Conservation (phyloP, 257 asterid species). For the Echites panduratus region DNA sequence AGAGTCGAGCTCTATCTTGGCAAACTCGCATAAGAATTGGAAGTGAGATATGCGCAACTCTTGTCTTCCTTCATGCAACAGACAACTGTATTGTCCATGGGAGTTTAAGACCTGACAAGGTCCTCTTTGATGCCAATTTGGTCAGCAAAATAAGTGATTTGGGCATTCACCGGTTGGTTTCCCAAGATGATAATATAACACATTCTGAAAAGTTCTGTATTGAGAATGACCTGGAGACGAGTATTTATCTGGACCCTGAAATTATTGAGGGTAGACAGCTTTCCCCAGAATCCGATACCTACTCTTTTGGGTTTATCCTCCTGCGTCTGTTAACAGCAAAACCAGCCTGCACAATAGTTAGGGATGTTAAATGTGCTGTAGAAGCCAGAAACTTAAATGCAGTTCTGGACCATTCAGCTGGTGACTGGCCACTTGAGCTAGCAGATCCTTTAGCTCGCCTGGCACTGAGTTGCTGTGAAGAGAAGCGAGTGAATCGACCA, state of each 20-base stretch:
- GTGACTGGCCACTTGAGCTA: slow-evolving; percentile 72
- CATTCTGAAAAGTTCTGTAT: slow-evolving; percentile 8
- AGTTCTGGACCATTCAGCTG: slow-evolving; percentile 66
- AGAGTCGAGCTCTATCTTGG: slow-evolving; percentile 60
- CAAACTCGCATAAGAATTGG: slow-evolving; percentile 71
- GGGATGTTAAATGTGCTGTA: slow-evolving; percentile 65
- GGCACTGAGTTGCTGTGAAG: slow-evolving; percentile 72
- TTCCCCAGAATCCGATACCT: slow-evolving; percentile 69
- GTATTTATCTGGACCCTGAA: slow-evolving; percentile 53
- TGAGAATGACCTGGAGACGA: slow-evolving; percentile 33
- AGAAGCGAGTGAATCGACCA: slow-evolving; percentile 44
- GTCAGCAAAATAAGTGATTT: slow-evolving; percentile 63
- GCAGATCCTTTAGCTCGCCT: slow-evolving; percentile 45
- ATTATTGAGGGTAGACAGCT: slow-evolving; percentile 32
- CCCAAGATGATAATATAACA: slow-evolving; percentile 24
- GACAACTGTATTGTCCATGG: slow-evolving; percentile 50
- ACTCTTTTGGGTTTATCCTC: slow-evolving; percentile 66
- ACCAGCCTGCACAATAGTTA: slow-evolving; percentile 45
- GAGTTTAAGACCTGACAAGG: slow-evolving; percentile 56
- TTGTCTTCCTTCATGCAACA: slow-evolving; percentile 58
- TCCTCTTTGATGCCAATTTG: slow-evolving; percentile 61
- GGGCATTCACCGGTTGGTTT: slow-evolving; percentile 43
- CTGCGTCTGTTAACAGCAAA: slow-evolving; percentile 64
- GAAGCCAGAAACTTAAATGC: slow-evolving; percentile 48
- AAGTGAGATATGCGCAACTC: slow-evolving; percentile 59